Evolutionary conservation across 2,329 filamentous ascomycete species (phyloP), one percentile per base, ranked within the genome.

Genomic region (Emericellopsis cladophorae): DNA sequence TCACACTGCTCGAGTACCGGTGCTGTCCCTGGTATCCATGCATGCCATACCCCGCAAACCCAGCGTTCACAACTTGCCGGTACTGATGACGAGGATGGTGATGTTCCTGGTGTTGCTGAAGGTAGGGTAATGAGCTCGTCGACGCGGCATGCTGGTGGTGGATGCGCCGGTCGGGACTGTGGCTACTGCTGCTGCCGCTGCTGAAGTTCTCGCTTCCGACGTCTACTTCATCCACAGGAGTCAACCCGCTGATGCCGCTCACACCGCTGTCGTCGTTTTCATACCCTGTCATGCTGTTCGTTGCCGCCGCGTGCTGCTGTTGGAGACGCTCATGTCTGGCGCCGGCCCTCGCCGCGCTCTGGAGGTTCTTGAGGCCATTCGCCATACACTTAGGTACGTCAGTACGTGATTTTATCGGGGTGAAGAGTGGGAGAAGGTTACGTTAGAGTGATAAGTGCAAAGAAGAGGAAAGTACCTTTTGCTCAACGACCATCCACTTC

Each of bases 341-440:
- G 40, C 38, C 39, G 33, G 41, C 37, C 41, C 40, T 31, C 14
- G 37, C 31, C 16, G 37, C 75, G 50, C 79, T 77, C 56, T 82
- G 79, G 43, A 92, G 72, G 59, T 85, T 88, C 64, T 88, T 90
- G 51, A 90, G 67, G 31, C 86, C 85, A 54, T 83, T 84, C 57
- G 83, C 79, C 79, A 92, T 85, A 62, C 83, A 87, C 84, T 90
- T 48, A 34, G 15, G 40, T 24, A 35, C 14, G 45, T 51, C 40
- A 50, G 43, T 18, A 22, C 49, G 45, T 7, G 37, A 31, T 4
- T 31, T 12, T 22, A 31, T 21, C 16, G n/a, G 18, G 36, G 33
- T 31, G 10, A 8, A n/a, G 31, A 37, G 38, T 16, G 18, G 36
- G 40, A 18, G 4, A 21, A 21, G 22, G 6, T 40, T 31, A 14